phyloP scores from a whole-genome alignment of 2,329 filamentous ascomycete genomes.

The Ceratocystis eucalypticola region DNA sequence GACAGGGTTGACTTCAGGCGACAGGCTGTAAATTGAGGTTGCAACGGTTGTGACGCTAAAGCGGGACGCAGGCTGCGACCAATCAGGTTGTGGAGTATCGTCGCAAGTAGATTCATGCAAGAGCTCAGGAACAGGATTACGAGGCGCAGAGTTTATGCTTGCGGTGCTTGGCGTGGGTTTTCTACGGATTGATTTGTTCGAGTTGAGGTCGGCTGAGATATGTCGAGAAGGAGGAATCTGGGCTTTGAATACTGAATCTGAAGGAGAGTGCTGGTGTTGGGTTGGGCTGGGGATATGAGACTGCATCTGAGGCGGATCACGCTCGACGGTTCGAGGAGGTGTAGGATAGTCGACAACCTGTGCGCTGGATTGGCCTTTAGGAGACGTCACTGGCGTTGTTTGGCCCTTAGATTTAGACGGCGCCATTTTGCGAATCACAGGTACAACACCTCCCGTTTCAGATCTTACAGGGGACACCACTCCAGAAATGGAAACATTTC shows the following conservation, averaged over 20 bases:
- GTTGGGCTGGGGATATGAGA: slow-evolving; percentile 22
- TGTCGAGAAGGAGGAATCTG: slow-evolving; percentile 12
- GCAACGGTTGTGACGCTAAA: slow-evolving; percentile 53
- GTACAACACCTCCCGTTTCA: slow-evolving; percentile 12
- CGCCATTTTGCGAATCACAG: slow-evolving; percentile 17
- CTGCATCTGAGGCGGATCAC: slow-evolving; percentile 13
- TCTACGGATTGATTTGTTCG: slow-evolving; percentile 31
- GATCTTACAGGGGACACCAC: slow-evolving; percentile 10
- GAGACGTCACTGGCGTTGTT: slow-evolving; percentile 10
- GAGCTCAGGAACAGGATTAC: not conserved
- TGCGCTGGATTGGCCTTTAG: not conserved
- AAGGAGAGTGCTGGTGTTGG: slow-evolving; percentile 1
- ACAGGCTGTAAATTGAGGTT: slow-evolving; percentile 35
- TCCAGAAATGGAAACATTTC: slow-evolving; percentile 15
- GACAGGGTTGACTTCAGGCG: slow-evolving; percentile 29
- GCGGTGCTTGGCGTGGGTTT: slow-evolving; percentile 31
- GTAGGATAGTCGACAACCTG: slow-evolving; percentile 13
- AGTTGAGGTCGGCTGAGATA: slow-evolving; percentile 8
- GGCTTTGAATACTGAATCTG: slow-evolving; percentile 4
- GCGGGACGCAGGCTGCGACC: slow-evolving; percentile 42
- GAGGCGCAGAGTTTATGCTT: not conserved
- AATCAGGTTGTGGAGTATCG: slow-evolving; percentile 23
- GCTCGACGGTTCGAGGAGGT: slow-evolving; percentile 17
- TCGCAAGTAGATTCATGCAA: slow-evolving; percentile 19
- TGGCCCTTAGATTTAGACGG: slow-evolving; percentile 6